phyloP scores from a whole-genome alignment of 352 stramenopile species.

The Globisporangium parvum region DNA sequence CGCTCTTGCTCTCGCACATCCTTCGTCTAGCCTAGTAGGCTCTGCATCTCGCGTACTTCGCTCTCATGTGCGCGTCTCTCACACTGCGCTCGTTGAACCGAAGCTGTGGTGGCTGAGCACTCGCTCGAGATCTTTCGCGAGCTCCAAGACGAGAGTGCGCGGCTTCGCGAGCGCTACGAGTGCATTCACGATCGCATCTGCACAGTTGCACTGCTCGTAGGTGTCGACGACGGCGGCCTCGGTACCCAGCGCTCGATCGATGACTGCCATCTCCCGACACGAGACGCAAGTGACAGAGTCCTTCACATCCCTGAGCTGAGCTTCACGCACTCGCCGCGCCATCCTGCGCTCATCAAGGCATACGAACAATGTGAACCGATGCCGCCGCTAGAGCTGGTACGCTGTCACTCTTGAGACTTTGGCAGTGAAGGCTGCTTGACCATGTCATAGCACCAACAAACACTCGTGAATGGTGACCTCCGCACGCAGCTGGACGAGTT shows the following conservation, averaged over 20 bases:
- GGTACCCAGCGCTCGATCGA: not conserved
- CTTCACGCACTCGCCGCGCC: slow-evolving; percentile 6
- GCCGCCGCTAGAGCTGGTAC: slow-evolving; percentile 36
- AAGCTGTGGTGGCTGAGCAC: slow-evolving; percentile 43
- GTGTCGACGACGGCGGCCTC: slow-evolving; percentile 10
- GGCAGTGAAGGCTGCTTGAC: too few species aligned
- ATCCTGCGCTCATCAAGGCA: slow-evolving; percentile 15
- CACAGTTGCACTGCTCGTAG: slow-evolving; percentile 18
- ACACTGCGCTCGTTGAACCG: not conserved
- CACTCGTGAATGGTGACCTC: not conserved
- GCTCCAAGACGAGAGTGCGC: slow-evolving; percentile 30
- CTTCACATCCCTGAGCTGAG: slow-evolving; percentile 15
- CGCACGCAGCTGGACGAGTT: slow-evolving; percentile 31
- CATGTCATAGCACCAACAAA: not conserved
- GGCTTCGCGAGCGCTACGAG: slow-evolving; percentile 22
- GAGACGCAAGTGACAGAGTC: slow-evolving; percentile 20
- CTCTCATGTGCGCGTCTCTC: not conserved
- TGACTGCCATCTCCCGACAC: slow-evolving; percentile 12
- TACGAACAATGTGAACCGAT: slow-evolving; percentile 35
- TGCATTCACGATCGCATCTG: slow-evolving; percentile 27
- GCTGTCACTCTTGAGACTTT: not conserved
- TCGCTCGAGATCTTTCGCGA: slow-evolving; percentile 49
- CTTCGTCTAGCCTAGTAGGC: too few species aligned
- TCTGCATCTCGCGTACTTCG: too few species aligned
- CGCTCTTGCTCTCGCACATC: too few species aligned